Base-by-base conservation (phyloP, 2,329 filamentous ascomycete species). In the Biscogniauxia sp. region DNA sequence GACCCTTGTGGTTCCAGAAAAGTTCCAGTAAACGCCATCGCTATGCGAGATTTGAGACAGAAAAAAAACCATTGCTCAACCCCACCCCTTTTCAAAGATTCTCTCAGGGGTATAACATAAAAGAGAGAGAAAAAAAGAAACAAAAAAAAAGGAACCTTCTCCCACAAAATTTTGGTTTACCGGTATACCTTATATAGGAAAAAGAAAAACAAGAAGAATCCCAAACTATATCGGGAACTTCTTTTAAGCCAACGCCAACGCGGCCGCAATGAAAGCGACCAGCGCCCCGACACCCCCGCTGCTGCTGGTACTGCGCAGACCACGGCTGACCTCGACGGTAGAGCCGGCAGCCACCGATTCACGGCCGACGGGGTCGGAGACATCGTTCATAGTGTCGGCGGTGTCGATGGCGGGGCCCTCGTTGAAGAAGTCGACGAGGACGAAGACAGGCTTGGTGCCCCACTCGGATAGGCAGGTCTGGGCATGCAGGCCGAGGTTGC, bases 341-440 rank as follows among this genome's bases (percentile, higher is more conserved):
- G 64, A 62, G 49, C 56, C 64, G 45, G 65, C 61, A 28, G 56
- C 53, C 58, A 58, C 65, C 13, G 63, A 63, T 59, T 55, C 65
- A 15, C 79, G 74, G 8, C 79, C 79, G 2, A 69, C 71, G 13
- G 76, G 67, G 45, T 73, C 69, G 6, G 70, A 76, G 58, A 87
- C 75, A 8, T 77, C 79, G 73, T 94, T 94, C 69, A 92, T 74
- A 53, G 69, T 75, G 75, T 95, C 91, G 1, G 90, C 88, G 0
- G 88, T 87, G 6, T 81, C 79, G 58, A 95, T 85, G 32, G 89
- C 84, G 0, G 88, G 86, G 0, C 88, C 91, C 61, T 87, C 81
- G 72, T 91, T 88, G 74, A 88, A 93, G 74, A 92, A 94, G 75
- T 96, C 91, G 1, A 94, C 90, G 9, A 95, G 80, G 20, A 92